Evolutionary conservation across 805 yeast genomes (phyloP).

Genomic region (Suhomyces pyralidae): DNA sequence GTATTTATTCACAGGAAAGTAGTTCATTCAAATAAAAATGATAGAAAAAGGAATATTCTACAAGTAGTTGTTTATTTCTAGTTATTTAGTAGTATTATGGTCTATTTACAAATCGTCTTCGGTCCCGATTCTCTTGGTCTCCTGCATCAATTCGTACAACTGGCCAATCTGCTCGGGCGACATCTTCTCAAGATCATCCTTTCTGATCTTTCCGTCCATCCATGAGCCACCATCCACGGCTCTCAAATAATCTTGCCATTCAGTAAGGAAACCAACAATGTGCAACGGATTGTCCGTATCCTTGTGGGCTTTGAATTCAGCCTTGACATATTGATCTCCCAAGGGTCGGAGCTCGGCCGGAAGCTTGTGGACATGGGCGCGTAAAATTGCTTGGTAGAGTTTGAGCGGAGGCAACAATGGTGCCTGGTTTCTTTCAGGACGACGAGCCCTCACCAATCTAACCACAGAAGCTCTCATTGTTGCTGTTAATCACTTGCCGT

Average conservation of each 20-base stretch:
- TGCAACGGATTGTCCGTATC: conserved; percentile 84
- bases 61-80: background rate
- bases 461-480: conserved; percentile 38
- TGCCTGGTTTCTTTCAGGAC: conserved; percentile 36
- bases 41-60: too few relatives aligned
- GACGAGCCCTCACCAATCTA: conserved; percentile 36
- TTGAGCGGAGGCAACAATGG: conserved; percentile 77
- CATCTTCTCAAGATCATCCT: conserved; percentile 72
- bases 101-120: background rate
- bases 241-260: conserved; percentile 86
- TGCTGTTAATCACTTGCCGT: background rate
- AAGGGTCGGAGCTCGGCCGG: conserved; percentile 67
- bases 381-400: conserved; percentile 72
- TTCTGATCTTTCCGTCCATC: conserved; percentile 49
- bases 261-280: conserved; percentile 86
- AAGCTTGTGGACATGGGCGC: conserved; percentile 69
- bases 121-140: conserved; percentile 44
- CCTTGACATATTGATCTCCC: conserved; percentile 87
- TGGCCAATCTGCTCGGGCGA: conserved; percentile 89
- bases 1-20: too few relatives aligned
- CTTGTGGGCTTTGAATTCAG: conserved; percentile 85
- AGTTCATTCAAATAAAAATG: too few relatives aligned
- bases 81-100: background rate
- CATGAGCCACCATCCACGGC: conserved; percentile 49
- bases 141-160: conserved; percentile 73